Base-by-base conservation (phyloP, 805 yeast genomes). In the Pichia gijzeniarum region DNA sequence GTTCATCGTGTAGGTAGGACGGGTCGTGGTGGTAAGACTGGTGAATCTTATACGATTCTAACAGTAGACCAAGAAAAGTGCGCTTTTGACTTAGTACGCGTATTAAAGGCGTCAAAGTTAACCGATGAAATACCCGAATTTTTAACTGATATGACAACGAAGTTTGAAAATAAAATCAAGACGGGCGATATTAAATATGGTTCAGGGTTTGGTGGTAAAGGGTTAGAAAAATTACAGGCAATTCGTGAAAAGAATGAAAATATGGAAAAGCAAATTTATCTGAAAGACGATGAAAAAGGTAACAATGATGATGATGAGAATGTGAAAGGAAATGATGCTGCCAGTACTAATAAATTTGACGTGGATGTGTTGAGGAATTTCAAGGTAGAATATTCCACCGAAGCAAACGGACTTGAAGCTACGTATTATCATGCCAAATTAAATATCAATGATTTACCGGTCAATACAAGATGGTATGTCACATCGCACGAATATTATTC, bases 1-100 rank as follows among this genome's bases (percentile, higher is more conserved):
- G 91, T 93, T 12, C 99, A 93, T 65, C 74, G 98, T 8, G 95
- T 90, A 1, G 99, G 99, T 0, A 71, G 99, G 47, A 93, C 99
- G 0, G 99, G 97, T 0, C 72, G 99, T 49, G 98, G 97, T 1
- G 93, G 93, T 0, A 73, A 73, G 31, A 67, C 64, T 3, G 99
- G 99, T 2, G 69, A 65, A 58, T 76, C 71, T n/a, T 69, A 88
- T 4, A 85, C 97, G 0, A 76, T 91, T 52, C 68, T 93, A 4
- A 68, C 80, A 1, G 67, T 74, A 0, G 65, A 67, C 18, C 89
- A 89, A 56, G 82, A 74, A 33, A 67, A 82, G 44, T 71, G 76
- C 16, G 85, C 88, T 1, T 65, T 73, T 18, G 95, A 85, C 58
- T 70, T 89, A 16, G 77, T 83, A 0, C 79, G 79, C 49, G 87